These are phyloP conservation scores for Oryza meridionalis DNA, from an alignment of 176 grass and related monocot species.

Conservation along the genomic window DNA sequence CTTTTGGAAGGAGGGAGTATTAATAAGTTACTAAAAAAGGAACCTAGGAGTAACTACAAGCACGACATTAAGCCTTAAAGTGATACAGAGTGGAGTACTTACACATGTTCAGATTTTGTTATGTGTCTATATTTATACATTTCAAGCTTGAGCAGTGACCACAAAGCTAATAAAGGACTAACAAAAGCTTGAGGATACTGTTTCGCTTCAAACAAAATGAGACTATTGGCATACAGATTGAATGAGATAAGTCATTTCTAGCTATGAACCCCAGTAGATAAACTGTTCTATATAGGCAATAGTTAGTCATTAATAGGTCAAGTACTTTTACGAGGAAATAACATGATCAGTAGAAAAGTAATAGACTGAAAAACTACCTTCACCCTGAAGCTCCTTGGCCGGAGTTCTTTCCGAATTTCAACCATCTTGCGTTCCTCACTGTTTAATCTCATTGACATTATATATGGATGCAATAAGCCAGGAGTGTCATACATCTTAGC, in stretches of 20 bases:
- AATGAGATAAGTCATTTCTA: constrained; percentile 12
- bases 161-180: background rate
- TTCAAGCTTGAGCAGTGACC: background rate
- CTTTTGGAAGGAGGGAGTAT: background rate
- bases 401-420: constrained; percentile 85
- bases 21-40: background rate
- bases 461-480: constrained; percentile 82
- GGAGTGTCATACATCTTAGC: constrained; percentile 98
- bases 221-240: background rate
- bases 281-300: background rate
- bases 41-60: background rate
- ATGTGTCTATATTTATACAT: constrained; percentile 17
- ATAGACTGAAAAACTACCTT: constrained; percentile 58
- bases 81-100: background rate
- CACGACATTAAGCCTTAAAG: background rate
- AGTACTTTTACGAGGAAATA: constrained; percentile 12
- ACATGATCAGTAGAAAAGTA: constrained; percentile 6
- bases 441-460: constrained; percentile 77
- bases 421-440: constrained; percentile 88
- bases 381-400: constrained; percentile 67
- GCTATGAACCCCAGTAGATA: constrained; percentile 11
- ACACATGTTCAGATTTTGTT: background rate
- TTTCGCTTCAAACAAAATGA: constrained; percentile 22
- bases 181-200: background rate
- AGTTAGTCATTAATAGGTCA: background rate